Conservation (phyloP, 1,139 yeast species). For the Geotrichum australiense region DNA sequence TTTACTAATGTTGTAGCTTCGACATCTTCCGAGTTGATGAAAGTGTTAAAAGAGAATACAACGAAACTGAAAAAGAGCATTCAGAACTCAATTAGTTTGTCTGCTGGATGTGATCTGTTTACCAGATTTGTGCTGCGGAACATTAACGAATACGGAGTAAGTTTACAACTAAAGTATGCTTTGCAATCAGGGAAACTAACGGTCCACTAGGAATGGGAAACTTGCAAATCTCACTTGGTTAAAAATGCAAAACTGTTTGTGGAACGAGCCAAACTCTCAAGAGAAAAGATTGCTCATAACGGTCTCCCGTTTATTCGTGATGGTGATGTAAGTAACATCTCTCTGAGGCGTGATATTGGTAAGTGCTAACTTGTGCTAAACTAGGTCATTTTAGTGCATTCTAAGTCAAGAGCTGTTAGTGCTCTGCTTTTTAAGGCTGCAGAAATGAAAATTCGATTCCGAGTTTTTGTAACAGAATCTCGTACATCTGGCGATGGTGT, state of each 20-base stretch:
- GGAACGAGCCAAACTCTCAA: slow-evolving; percentile 82
- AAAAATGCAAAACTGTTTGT: slow-evolving; percentile 92
- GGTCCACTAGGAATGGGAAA: slow-evolving; percentile 68
- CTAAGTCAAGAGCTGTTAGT: slow-evolving; percentile 84
- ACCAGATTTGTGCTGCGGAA: slow-evolving; percentile 88
- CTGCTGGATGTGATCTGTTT: slow-evolving; percentile 97
- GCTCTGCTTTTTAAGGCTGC: slow-evolving; percentile 73
- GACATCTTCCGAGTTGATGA: slow-evolving; percentile 89
- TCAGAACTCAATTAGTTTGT: slow-evolving; percentile 81
- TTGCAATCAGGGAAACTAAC: slow-evolving; percentile 11
- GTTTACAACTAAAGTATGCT: background rate
- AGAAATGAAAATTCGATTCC: slow-evolving; percentile 65
- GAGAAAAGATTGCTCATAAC: slow-evolving; percentile 79
- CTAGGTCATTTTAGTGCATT: slow-evolving; percentile 65
- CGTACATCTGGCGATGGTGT: slow-evolving; percentile 80
- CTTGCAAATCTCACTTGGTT: slow-evolving; percentile 81
- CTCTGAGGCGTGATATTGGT: background rate
- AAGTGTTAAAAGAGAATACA: slow-evolving; percentile 69
- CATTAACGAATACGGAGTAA: slow-evolving; percentile 63
- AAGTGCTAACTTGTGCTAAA: slow-evolving; percentile 10
- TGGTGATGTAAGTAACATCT: slow-evolving; percentile 52
- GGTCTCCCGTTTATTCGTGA: slow-evolving; percentile 89
- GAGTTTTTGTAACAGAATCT: slow-evolving; percentile 89
- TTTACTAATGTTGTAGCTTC: slow-evolving; percentile 38
- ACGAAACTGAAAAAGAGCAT: slow-evolving; percentile 68